A percentile compares a stretch with the other conserved stretches of the same genome.
Conservation (phyloP, 371 early-diverging fungal species). For the Lichtheimia ramosa region DNA sequence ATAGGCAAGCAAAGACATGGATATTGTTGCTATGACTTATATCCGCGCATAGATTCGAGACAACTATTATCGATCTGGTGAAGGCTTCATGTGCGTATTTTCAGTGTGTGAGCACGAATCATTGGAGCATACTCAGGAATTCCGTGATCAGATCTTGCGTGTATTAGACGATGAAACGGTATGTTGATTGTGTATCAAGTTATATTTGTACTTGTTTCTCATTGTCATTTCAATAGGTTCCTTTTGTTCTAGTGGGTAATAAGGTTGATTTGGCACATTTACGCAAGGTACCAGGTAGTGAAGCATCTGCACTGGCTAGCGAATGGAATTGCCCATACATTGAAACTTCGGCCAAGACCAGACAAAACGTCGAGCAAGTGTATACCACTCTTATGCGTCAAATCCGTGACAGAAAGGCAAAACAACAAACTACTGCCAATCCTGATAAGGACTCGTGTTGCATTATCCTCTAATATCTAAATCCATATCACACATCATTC, state of each 20-base stretch:
- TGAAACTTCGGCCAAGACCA: slow-evolving; percentile 89
- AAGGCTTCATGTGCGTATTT: slow-evolving; percentile 90
- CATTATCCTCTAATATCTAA: slow-evolving; percentile 36
- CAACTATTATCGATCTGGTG: slow-evolving; percentile 89
- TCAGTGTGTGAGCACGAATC: slow-evolving; percentile 83
- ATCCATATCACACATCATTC: too few relatives aligned
- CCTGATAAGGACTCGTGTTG: slow-evolving; percentile 53
- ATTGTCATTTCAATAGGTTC: slow-evolving; percentile 47
- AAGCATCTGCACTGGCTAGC: slow-evolving; percentile 68
- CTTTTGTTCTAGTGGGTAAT: slow-evolving; percentile 88
- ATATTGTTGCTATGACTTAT: too few relatives aligned
- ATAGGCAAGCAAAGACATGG: too few relatives aligned
- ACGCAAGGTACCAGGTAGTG: slow-evolving; percentile 71
- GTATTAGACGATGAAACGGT: slow-evolving; percentile 84
- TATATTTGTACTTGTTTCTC: neutral
- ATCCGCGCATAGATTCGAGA: slow-evolving; percentile 70
- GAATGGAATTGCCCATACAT: slow-evolving; percentile 84
- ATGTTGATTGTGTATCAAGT: slow-evolving; percentile 8
- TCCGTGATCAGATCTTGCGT: slow-evolving; percentile 86
- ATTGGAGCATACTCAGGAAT: slow-evolving; percentile 82
- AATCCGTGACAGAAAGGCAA: slow-evolving; percentile 73
- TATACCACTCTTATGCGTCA: slow-evolving; percentile 76
- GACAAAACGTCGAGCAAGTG: slow-evolving; percentile 82
- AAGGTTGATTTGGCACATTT: slow-evolving; percentile 79
- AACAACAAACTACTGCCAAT: slow-evolving; percentile 45